Base-by-base conservation (phyloP, 2,329 filamentous ascomycete genomes). In the Fusarium sacchari region DNA sequence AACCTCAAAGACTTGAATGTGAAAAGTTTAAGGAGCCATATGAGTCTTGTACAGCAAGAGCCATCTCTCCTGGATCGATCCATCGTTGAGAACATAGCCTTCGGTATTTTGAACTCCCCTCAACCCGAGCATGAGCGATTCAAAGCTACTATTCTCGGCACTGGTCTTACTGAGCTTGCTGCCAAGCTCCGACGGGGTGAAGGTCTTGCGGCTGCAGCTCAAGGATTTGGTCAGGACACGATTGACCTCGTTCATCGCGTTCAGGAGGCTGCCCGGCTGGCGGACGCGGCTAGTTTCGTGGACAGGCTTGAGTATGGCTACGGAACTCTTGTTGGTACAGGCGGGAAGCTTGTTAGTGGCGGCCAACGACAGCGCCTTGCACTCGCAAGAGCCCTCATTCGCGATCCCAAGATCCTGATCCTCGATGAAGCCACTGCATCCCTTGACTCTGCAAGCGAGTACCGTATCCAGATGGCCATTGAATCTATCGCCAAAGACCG, bases 391-490 rank as follows among this genome's bases (percentile, higher is more conserved):
- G 88, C 87, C 24, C 80, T 92, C 20, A 85, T 91, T 36, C 83
- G 86, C 7, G 84, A 91, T 50, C 89, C 89, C 5, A 83, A 83
- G 56, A 86, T 92, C 14, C 81, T 91, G 7, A 83, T 92, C 17
- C 82, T 91, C 5, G 90, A 92, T 49, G 90, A 92, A 76, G 89
- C 89, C 5, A 92, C 90, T 4, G 86, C 88, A 2, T 85, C 89
- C 4, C 83, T 92, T 1, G 90, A 92, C 76, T 89, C 88, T 20
- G 84, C 84, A 5, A 89, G 86, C 52, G 90, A 91, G 75, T 83
- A 82, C 49, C 83, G 85, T 9, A 90, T 91, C 47, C 86, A 89
- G 74, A 78, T 77, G 37, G 85, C 84, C 9, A 81, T 89, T 22
- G 83, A 86, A 73, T 74, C 80, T 60, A 81, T 87, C 71, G 77